Evolutionary conservation across 1,284 basidiomycete species (phyloP).

Genomic region (Blastosporella zonata): DNA sequence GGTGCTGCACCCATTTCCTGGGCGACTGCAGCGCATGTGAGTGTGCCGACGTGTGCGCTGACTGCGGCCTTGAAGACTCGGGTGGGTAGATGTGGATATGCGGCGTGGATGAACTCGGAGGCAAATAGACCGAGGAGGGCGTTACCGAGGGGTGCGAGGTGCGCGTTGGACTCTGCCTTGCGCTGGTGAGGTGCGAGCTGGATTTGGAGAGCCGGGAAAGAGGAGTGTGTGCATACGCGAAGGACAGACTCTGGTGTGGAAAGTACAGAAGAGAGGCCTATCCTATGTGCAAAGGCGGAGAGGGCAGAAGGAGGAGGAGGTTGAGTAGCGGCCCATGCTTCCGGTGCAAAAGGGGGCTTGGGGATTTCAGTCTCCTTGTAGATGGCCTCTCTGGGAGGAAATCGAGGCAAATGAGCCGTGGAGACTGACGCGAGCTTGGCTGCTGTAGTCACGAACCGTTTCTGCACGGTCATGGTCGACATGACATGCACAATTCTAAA

Average conservation of each 20-base stretch:
- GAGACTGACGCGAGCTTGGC: conserved; percentile 57
- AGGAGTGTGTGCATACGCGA: conserved; percentile 81
- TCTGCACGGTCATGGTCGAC: conserved; percentile 47
- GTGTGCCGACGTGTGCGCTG: conserved; percentile 86
- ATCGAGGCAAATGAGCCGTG: conserved; percentile 47
- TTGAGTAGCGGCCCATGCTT: conserved; percentile 69
- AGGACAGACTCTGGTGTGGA: conserved; percentile 51
- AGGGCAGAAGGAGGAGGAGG: conserved; percentile 72
- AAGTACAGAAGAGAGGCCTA: conserved; percentile 60
- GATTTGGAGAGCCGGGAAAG: conserved; percentile 58
- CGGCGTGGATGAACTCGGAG: conserved; percentile 78
- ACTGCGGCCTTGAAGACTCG: conserved; percentile 88
- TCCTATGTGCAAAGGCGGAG: conserved; percentile 70
- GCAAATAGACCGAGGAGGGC: conserved; percentile 90
- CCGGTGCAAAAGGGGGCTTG: conserved; percentile 50
- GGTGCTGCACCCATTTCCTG: conserved; percentile 75
- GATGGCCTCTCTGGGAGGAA: conserved; percentile 64
- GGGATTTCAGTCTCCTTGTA: conserved; percentile 31
- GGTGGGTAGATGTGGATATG: conserved; percentile 91
- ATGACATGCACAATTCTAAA: conserved; percentile 3
- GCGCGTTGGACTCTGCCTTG: conserved; percentile 68
- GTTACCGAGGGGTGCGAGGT: conserved; percentile 82
- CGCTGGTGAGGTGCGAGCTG: conserved; percentile 52
- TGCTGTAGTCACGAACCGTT: conserved; percentile 56
- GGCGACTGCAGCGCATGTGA: conserved; percentile 81